Evolutionary conservation across 2,329 filamentous ascomycete species (phyloP).

Genomic region (Escovopsis sp.): DNA sequence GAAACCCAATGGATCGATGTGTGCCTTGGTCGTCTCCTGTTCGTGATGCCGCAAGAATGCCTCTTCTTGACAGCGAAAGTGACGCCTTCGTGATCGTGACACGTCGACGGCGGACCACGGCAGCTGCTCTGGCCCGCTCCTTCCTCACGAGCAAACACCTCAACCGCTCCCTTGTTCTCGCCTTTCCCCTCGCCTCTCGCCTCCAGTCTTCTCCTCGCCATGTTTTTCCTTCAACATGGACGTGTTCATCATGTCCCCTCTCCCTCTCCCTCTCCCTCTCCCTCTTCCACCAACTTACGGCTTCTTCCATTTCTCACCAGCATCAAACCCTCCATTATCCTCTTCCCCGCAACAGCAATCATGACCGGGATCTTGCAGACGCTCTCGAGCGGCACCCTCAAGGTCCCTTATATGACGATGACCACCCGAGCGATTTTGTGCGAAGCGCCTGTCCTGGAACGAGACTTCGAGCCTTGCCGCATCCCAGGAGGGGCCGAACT

Average conservation of each 20-base stretch:
- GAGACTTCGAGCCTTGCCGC: conserved; percentile 9
- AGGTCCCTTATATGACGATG: conserved; percentile 11
- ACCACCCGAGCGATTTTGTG: conserved; percentile 10
- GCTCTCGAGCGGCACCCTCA: conserved; percentile 5
- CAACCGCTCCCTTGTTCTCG: background rate
- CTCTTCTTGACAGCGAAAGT: too few species aligned
- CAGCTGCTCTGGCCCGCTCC: background rate
- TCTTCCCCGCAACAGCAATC: background rate
- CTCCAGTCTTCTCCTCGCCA: too few species aligned
- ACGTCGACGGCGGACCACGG: background rate
- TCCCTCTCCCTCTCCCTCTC: background rate
- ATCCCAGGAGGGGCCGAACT: conserved; percentile 11
- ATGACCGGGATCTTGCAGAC: conserved; percentile 5
- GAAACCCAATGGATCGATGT: background rate
- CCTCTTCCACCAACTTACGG: background rate
- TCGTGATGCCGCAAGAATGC: too few species aligned
- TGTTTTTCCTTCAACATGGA: too few species aligned
- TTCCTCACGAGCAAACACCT: background rate
- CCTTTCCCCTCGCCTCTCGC: too few species aligned
- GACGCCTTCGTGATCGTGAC: background rate
- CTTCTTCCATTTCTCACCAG: too few species aligned
- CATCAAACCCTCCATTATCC: too few species aligned
- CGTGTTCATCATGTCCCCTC: too few species aligned
- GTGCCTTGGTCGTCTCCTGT: too few species aligned
- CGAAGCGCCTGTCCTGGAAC: conserved; percentile 8